These are phyloP conservation scores for Citrus unshiu DNA, from an alignment of 345 rosid species.

Conservation along the genomic window DNA sequence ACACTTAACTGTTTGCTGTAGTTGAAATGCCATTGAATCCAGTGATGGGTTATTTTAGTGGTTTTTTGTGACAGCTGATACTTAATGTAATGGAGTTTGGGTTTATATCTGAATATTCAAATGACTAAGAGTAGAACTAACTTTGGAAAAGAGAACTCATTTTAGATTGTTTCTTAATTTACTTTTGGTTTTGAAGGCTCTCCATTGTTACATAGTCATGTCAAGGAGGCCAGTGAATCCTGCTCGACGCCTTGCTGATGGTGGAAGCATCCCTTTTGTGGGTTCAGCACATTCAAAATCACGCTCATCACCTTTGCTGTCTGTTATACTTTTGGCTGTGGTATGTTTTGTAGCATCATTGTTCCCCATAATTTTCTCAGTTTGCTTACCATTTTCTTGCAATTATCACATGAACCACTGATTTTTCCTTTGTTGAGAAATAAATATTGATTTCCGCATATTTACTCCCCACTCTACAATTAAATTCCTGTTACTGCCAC, in stretches of 20 bases:
- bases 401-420: not conserved
- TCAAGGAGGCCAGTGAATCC: constrained; percentile 67
- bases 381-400: not conserved
- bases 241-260: constrained; percentile 46
- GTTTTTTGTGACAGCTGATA: not conserved
- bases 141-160: not conserved
- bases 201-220: constrained; percentile 25
- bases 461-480: not conserved
- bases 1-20: not conserved
- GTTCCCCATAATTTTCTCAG: not conserved
- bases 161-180: not conserved
- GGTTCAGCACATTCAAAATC: constrained; percentile 51
- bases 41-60: not conserved
- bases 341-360: constrained; percentile 25
- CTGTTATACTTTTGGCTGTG: constrained; percentile 45
- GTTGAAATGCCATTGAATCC: not conserved
- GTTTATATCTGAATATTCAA: not conserved
- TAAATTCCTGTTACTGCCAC: not conserved
- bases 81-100: not conserved
- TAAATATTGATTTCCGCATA: not conserved
- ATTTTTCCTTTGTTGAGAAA: not conserved
- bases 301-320: constrained; percentile 48
- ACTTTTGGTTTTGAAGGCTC: constrained; percentile 12
- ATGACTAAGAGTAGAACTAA: not conserved
- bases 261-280: constrained; percentile 46